These are phyloP conservation scores for Acanthamoeba culbertsoni DNA, from an alignment of 208 protist genomes.

Conservation along the genomic window DNA sequence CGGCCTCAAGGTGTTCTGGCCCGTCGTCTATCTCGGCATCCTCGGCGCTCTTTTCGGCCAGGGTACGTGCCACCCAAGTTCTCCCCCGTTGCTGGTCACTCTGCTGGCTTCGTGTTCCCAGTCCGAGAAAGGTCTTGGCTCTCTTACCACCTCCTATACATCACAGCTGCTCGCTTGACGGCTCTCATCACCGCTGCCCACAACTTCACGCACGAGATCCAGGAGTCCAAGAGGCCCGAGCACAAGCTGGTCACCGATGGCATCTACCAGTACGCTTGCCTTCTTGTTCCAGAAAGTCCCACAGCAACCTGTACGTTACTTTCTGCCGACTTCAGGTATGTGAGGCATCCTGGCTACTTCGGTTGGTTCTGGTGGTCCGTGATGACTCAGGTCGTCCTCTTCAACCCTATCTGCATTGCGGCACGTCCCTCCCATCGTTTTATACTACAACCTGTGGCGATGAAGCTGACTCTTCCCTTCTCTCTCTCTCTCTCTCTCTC, in stretches of 20 bases:
- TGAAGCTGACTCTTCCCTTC: not conserved
- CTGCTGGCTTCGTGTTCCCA: not conserved
- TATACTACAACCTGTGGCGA: too few species aligned
- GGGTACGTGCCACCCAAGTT: not conserved
- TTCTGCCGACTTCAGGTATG: too few species aligned
- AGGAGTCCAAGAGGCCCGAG: conserved; percentile 58
- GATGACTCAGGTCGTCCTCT: conserved; percentile 90
- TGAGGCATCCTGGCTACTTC: conserved; percentile 95
- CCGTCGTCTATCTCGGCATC: conserved; percentile 15
- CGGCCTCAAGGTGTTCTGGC: conserved; percentile 56
- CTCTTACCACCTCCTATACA: not conserved
- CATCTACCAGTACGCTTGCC: conserved; percentile 84
- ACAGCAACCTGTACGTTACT: too few species aligned
- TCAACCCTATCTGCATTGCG: conserved; percentile 89
- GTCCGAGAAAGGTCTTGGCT: not conserved
- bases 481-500: not conserved
- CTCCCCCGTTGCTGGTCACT: not conserved
- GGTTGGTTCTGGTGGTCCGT: conserved; percentile 94
- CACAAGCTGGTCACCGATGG: conserved; percentile 91
- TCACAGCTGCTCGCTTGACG: conserved; percentile 52
- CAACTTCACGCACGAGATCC: conserved; percentile 74
- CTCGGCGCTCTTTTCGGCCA: conserved; percentile 40
- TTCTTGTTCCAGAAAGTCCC: not conserved
- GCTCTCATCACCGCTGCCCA: conserved; percentile 70
- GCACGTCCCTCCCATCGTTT: too few species aligned